Base-by-base conservation (phyloP, 208 protist genomes). In the Sergeia podlipaevii region DNA sequence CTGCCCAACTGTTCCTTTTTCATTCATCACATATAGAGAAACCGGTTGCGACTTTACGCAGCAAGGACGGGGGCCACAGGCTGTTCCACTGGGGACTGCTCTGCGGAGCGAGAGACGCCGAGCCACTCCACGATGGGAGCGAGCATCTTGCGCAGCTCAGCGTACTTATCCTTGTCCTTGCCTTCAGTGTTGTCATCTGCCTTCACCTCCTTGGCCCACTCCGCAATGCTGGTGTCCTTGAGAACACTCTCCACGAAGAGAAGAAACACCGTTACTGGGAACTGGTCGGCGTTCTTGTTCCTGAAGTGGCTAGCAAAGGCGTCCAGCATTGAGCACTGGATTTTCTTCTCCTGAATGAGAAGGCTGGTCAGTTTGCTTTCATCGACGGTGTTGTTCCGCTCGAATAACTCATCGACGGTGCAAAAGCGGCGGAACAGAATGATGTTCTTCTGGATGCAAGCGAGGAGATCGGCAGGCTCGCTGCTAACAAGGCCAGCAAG, bases 211-310 rank as follows among this genome's bases (percentile, higher is more conserved):
- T 41, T 55, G 15, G 57, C 54, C 75, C 77, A 95, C 24, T 70
- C 65, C 33, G 44, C 62, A 51, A 95, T 89, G 45, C 57, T 70
- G 18, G 32, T 41, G 33, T 74, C 74, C 29, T 74, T 60, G 39
- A 91, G 28, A 2, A 89, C 65, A 13, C 73, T 84, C 43, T 95
- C 88, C 13, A 80, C 65, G 36, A 86, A 92, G 10, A 91, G 73
- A 46, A 95, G 61, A 60, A 91, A 91, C 7, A 95, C 43, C 10
- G 84, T 45, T 33, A 92, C 58, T 15, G 62, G 43, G 44, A 72
- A 26, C 65, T 84, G 65, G 3, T 88, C 84, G 0, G 79, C 30
- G n/a, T 73, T 75, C 26, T 73, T 56, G 42, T 70, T 56, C 18
- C 44, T 30, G 6, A 64, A 80, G 51, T 79, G 59, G 49, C 67